Percentiles rank a stretch among this genome's conserved stretches.
These are phyloP conservation scores for Chrysosporium keratinophilum DNA, from an alignment of 2,329 filamentous ascomycete genomes.

Conservation along the genomic window DNA sequence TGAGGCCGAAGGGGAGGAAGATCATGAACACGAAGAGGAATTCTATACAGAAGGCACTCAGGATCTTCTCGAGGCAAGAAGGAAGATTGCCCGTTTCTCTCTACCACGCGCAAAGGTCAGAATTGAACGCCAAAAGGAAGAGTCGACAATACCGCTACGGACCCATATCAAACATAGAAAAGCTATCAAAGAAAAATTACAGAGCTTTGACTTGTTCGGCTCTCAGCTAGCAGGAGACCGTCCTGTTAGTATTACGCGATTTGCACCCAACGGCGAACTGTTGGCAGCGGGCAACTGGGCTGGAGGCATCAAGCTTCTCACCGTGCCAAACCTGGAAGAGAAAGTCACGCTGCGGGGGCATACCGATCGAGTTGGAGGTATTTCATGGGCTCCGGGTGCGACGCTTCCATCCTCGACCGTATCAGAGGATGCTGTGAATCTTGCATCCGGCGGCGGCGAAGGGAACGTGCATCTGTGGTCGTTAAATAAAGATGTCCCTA, in stretches of 20 bases:
- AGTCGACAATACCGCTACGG: constrained; percentile 71
- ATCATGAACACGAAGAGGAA: constrained; percentile 73
- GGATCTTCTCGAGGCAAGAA: constrained; percentile 63
- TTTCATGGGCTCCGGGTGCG: constrained; percentile 80
- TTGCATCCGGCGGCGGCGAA: constrained; percentile 84
- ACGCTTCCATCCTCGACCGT: constrained; percentile 62
- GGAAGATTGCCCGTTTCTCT: constrained; percentile 71
- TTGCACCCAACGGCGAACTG: constrained; percentile 72
- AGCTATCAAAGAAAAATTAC: constrained; percentile 69
- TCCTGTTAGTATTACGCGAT: constrained; percentile 81
- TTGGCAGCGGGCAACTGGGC: constrained; percentile 90
- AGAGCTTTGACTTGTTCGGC: constrained; percentile 80
- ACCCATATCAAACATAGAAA: constrained; percentile 91
- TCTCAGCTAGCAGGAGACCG: constrained; percentile 87
- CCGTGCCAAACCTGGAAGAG: constrained; percentile 70
- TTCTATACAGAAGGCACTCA: constrained; percentile 82
- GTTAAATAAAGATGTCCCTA: constrained; percentile 69
- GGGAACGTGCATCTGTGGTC: constrained; percentile 86
- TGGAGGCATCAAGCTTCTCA: constrained; percentile 75
- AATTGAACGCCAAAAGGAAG: constrained; percentile 64
- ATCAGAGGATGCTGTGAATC: constrained; percentile 63
- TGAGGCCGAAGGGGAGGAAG: constrained; percentile 43
- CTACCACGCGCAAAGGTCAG: constrained; percentile 70
- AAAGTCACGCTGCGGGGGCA: constrained; percentile 71
- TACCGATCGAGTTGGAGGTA: constrained; percentile 75